Evolutionary conservation across 169 alveolate genomes (phyloP).

Genomic region (Besnoitia besnoiti): DNA sequence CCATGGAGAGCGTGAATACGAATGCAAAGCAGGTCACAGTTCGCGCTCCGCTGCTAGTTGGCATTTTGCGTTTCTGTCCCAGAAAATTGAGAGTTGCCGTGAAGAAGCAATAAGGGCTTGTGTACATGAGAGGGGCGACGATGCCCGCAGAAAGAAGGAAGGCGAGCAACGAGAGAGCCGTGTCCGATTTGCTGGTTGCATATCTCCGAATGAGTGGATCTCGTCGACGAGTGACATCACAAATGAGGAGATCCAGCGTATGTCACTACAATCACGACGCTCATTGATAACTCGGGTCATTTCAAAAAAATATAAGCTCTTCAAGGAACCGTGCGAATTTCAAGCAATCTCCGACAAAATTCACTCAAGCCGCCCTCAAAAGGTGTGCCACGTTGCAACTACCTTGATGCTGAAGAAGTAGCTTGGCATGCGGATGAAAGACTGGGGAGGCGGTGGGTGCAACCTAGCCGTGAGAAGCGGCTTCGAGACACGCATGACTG

Average conservation of each 20-base stretch:
- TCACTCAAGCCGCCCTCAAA: conserved; percentile 33
- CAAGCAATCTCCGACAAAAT: conserved; percentile 47
- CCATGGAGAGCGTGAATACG: too few relatives aligned
- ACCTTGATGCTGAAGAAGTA: too few relatives aligned
- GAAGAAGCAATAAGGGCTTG: background rate
- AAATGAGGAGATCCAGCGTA: conserved; percentile 30
- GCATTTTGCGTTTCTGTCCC: too few relatives aligned
- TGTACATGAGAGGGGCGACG: background rate
- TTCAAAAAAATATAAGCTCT: background rate
- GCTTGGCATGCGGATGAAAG: too few relatives aligned
- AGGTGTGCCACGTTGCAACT: conserved; percentile 17
- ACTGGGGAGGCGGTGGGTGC: too few relatives aligned
- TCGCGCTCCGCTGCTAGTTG: too few relatives aligned
- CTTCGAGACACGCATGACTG: too few relatives aligned
- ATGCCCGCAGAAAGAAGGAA: background rate
- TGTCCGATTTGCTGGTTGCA: background rate
- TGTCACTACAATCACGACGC: conserved; percentile 32
- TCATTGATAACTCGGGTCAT: conserved; percentile 16
- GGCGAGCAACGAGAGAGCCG: background rate
- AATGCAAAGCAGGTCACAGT: too few relatives aligned
- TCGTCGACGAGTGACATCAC: conserved; percentile 42
- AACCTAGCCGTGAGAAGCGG: too few relatives aligned
- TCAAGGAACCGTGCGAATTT: background rate
- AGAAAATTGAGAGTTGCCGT: background rate
- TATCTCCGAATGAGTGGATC: background rate